These are phyloP conservation scores for Lactarius deliciosus DNA, from an alignment of 768 basidiomycete genomes.

Conservation along the genomic window DNA sequence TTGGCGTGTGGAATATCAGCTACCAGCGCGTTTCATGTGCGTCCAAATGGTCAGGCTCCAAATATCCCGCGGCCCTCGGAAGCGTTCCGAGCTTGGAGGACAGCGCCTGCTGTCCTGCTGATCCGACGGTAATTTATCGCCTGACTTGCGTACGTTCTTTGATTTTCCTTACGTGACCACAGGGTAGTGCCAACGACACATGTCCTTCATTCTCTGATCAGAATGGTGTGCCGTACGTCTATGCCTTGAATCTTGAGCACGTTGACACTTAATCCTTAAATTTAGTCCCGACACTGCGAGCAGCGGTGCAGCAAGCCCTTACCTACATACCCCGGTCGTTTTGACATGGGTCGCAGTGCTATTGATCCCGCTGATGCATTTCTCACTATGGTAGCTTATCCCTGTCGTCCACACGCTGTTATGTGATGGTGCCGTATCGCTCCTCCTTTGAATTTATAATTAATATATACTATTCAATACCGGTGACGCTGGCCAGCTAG, in stretches of 20 bases:
- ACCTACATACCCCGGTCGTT: not conserved
- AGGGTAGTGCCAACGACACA: slow-evolving; percentile 39
- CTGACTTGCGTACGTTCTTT: not conserved
- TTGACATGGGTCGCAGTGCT: slow-evolving; percentile 1
- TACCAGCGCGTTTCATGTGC: slow-evolving; percentile 66
- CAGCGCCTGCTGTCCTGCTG: slow-evolving; percentile 69
- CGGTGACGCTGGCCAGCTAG: not conserved
- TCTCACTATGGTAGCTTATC: not conserved
- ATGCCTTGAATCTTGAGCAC: not conserved
- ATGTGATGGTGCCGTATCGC: not conserved
- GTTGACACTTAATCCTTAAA: not conserved
- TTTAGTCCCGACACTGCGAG: slow-evolving; percentile 37
- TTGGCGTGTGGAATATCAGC: slow-evolving; percentile 83
- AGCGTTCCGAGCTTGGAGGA: slow-evolving; percentile 57
- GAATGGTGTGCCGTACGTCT: slow-evolving; percentile 60
- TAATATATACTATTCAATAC: slow-evolving; percentile 6
- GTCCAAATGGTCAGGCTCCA: slow-evolving; percentile 61
- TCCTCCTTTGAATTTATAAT: not conserved
- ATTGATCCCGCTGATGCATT: not conserved
- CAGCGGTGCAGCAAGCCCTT: not conserved
- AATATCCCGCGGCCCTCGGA: slow-evolving; percentile 61
- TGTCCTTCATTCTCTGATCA: slow-evolving; percentile 74
- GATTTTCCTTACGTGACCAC: not conserved
- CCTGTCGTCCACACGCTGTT: not conserved
- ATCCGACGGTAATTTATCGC: slow-evolving; percentile 52